Evolutionary conservation across 2,329 filamentous ascomycete species (phyloP).

Genomic region (Colletotrichum orbiculare): DNA sequence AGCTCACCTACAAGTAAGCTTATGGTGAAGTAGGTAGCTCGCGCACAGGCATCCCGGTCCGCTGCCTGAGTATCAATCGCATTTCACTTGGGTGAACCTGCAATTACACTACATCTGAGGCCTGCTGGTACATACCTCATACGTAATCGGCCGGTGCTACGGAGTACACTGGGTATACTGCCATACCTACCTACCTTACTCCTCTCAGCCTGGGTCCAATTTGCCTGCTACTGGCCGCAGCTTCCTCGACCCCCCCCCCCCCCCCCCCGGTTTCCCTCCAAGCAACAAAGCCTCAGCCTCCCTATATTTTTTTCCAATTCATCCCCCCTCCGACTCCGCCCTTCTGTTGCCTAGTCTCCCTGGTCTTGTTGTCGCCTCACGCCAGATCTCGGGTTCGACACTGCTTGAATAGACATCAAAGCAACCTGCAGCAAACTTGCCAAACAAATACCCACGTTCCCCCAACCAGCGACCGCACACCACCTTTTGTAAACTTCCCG

Average conservation of each 20-base stretch:
- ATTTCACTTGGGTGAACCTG: constrained; percentile 26
- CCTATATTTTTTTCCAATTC: neutral
- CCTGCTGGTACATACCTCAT: no score
- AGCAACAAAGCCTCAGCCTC: constrained; percentile 1
- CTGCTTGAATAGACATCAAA: neutral
- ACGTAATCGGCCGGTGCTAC: no score
- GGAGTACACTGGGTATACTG: no score
- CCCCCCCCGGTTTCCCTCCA: neutral
- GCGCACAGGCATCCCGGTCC: constrained; percentile 30
- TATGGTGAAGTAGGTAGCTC: constrained; percentile 5
- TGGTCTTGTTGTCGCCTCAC: neutral
- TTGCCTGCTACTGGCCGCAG: constrained; percentile 11
- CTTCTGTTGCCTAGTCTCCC: constrained; percentile 2
- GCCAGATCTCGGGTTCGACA: no score
- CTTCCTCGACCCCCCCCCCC: no score
- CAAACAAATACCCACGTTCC: constrained; percentile 34
- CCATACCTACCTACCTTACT: neutral
- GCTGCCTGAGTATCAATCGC: constrained; percentile 12
- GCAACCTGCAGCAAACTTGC: constrained; percentile 14
- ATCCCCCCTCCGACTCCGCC: neutral
- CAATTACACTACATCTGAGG: constrained; percentile 10
- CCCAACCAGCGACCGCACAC: constrained; percentile 21
- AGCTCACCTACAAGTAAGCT: constrained; percentile 14
- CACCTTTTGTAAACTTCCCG: constrained; percentile 19
- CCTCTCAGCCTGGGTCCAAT: constrained; percentile 8